Evolutionary conservation across 768 basidiomycete species (phyloP), one percentile per base, ranked within the genome.

Genomic region (Scleroderma bovista): DNA sequence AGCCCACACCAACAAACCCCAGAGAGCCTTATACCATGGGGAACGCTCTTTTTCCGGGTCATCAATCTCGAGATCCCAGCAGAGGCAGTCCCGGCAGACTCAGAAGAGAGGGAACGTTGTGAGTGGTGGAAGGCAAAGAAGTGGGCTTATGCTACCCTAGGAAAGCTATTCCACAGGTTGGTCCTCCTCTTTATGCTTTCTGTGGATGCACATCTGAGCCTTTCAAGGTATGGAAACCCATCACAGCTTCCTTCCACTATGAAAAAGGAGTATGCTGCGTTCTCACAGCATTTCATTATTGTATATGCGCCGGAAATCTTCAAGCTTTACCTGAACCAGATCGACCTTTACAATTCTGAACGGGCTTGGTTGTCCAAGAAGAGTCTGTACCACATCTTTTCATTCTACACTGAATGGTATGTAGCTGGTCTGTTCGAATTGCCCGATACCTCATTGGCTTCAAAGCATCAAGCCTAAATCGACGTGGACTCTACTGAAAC

Each of bases 81-180:
- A 46, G 79, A 81, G 3, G 77, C 74, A 19, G 76, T 91, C 0
- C 84, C 88, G 2, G 79, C 76, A 24, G 81, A 88, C 50, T 78
- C 82, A 53, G 86, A 91, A 6, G 86, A 86, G 15, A 73, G 87
- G 32, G 89, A 93, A 69, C 75, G 74, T 42, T 79, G 75, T 41
- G 86, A 89, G 58, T 95, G 93, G 92, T 91, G 90, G 87, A 86
- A 84, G 62, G 78, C 86, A 9, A 94, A 94, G 71, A 95, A 95
- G 63, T 94, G 92, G 93, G 88, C 92, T 1, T 93, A 85, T 61
- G 80, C 77, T n/a, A 81, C 81, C 33, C 72, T 95, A 8, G 86
- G 87, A 32, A 74, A 83, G 20, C 71, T 93, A 15, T 93, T 93
- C 76, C 85, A 86, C 59, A 76, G 86, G 78, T 84, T 48, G 6